Conservation (phyloP, 257 asterid genomes). For the Solanum pinnatisectum region DNA sequence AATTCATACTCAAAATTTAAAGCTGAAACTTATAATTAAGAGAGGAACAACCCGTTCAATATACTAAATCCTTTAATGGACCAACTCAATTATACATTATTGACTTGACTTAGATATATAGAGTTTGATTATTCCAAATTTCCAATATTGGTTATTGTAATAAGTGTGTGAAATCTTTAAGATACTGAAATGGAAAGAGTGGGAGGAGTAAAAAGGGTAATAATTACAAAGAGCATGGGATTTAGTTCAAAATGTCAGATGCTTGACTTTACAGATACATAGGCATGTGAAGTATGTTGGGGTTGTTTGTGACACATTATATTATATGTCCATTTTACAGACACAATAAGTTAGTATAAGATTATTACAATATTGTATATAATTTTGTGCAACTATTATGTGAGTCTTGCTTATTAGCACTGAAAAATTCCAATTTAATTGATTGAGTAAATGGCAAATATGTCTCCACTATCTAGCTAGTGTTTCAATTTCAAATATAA, state of each 20-base stretch:
- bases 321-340: background rate
- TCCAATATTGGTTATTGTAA: background rate
- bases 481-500: background rate
- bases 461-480: background rate
- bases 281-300: slow-evolving; percentile 24
- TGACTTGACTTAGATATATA: too few relatives aligned
- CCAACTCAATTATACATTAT: too few relatives aligned
- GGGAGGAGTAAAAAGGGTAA: background rate
- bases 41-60: too few relatives aligned
- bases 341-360: background rate
- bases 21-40: too few relatives aligned
- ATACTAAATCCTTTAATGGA: too few relatives aligned
- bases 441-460: background rate
- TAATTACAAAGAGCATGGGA: background rate
- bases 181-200: background rate
- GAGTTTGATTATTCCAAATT: too few relatives aligned
- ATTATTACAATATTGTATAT: background rate
- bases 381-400: background rate
- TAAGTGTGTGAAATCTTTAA: background rate
- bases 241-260: slow-evolving; percentile 19
- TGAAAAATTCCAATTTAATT: background rate
- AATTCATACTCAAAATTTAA: too few relatives aligned
- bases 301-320: background rate
- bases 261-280: slow-evolving; percentile 29
- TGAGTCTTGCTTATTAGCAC: background rate